Evolutionary conservation across 495 filamentous ascomycete genomes (phyloP), one percentile per base, ranked within the genome.

Genomic region (Chaetomium tenue): DNA sequence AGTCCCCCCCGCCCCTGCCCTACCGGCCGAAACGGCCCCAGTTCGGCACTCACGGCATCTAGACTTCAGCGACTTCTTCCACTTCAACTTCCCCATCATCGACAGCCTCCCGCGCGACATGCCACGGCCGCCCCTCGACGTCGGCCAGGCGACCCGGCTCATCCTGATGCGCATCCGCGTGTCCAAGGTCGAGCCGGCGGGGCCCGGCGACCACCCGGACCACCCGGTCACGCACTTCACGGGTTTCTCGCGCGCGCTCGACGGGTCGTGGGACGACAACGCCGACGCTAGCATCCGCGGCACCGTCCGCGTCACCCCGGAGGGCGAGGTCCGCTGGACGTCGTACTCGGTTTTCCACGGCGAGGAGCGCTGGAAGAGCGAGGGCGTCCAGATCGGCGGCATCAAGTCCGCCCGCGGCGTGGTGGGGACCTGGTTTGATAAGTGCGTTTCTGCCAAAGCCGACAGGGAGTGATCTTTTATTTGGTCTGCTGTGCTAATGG

Each of bases 271-370:
- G 77, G 86, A 88, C 68, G 82, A 83, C 28, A 85, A 88, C 63
- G 83, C 86, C 13, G 84, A 86, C 66, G 86, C 84, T 7, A 74
- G 75, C 15, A 62, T 84, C 50, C 72, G 72, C 74, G 86, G 86
- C 0, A 76, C 73, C 9, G 86, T 85, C 5, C 74, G 81, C 20
- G 68, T 84, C 58, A 90, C 87, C 6, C 79, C 76, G 8, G 79
- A 87, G 61, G 86, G 86, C 15, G 87, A 89, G 65, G 83, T 90
- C 18, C 77, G 86, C 30, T 90, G 87, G 87, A 88, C 84, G 8
- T 84, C 82, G 0, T 83, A 82, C 58, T 87, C 85, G 3, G 78
- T 88, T 22, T 87, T 86, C 60, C 71, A 80, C 56, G 86, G 81
- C 22, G 79, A 84, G 61, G 84, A 88, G 69, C 70, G 86, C 20